Percentiles rank a stretch among this genome's conserved stretches.
Evolutionary conservation across 352 stramenopile genomes (phyloP).

Genomic region (Phytophthora ohioensis): DNA sequence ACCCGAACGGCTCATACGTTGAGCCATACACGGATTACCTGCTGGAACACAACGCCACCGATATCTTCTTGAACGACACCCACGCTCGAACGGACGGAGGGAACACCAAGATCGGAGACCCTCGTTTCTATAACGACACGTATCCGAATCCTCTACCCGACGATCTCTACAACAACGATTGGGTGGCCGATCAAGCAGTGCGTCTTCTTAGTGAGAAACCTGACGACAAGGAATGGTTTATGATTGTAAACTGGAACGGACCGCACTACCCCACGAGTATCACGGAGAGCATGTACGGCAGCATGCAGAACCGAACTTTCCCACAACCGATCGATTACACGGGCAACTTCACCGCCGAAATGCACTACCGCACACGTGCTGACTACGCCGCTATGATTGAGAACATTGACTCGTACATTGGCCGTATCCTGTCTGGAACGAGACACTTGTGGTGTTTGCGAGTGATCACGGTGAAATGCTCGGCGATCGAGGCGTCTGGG

Average conservation of each 20-base stretch:
- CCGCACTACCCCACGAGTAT: constrained; percentile 49
- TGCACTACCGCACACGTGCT: constrained; percentile 42
- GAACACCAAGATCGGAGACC: constrained; percentile 32
- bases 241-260: constrained; percentile 51
- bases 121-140: constrained; percentile 39
- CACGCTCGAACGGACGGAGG: constrained; percentile 31
- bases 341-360: constrained; percentile 38
- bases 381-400: constrained; percentile 48
- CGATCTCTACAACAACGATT: constrained; percentile 45
- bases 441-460: constrained; percentile 45
- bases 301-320: constrained; percentile 38
- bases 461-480: constrained; percentile 50
- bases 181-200: constrained; percentile 37
- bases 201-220: constrained; percentile 32
- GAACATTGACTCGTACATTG: constrained; percentile 46
- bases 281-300: constrained; percentile 43
- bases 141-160: constrained; percentile 38
- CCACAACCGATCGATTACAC: constrained; percentile 38
- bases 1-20: constrained; percentile 40
- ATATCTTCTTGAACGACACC: constrained; percentile 37
- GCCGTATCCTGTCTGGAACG: constrained; percentile 33
- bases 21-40: constrained; percentile 48
- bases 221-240: constrained; percentile 39
- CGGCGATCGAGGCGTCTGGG: constrained; percentile 36
- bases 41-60: constrained; percentile 33